A percentile compares a stretch with the other conserved stretches of the same genome.
phyloP scores from a whole-genome alignment of 371 early-diverging fungal genomes.

The Haplosporangium sp. region DNA sequence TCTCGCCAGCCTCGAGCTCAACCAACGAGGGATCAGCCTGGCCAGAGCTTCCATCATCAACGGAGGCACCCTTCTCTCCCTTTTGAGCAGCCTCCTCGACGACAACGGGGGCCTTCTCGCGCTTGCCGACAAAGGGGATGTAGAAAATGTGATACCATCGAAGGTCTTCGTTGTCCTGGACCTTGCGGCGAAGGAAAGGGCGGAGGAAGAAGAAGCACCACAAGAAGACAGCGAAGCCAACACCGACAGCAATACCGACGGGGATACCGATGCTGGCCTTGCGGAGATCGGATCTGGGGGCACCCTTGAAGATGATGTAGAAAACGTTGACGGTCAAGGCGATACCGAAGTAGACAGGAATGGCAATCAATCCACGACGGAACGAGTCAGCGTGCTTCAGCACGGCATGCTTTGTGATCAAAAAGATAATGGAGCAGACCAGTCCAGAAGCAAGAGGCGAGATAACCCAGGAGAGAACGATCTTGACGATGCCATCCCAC shows the following conservation, averaged over 20 bases:
- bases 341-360: slow-evolving; percentile 83
- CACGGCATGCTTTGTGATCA: slow-evolving; percentile 70
- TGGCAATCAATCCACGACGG: slow-evolving; percentile 76
- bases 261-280: slow-evolving; percentile 56
- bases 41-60: background rate
- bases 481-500: slow-evolving; percentile 81
- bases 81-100: slow-evolving; percentile 23
- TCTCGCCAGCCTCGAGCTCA: slow-evolving; percentile 14
- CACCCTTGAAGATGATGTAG: slow-evolving; percentile 81
- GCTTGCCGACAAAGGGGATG: slow-evolving; percentile 62
- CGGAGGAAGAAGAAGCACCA: slow-evolving; percentile 71
- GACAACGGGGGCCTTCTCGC: slow-evolving; percentile 48
- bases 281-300: slow-evolving; percentile 58
- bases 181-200: slow-evolving; percentile 74
- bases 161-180: slow-evolving; percentile 72
- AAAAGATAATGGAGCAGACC: slow-evolving; percentile 73
- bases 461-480: slow-evolving; percentile 83
- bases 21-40: slow-evolving; percentile 20
- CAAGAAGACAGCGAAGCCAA: slow-evolving; percentile 62
- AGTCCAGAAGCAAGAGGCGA: slow-evolving; percentile 78
- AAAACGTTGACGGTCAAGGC: slow-evolving; percentile 74
- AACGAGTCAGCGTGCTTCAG: slow-evolving; percentile 74
- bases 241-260: slow-evolving; percentile 72
- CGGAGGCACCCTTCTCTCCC: background rate
- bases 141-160: slow-evolving; percentile 75